Conservation (phyloP, 2,329 filamentous ascomycete genomes). For the Calcarisporium arbuscula region DNA sequence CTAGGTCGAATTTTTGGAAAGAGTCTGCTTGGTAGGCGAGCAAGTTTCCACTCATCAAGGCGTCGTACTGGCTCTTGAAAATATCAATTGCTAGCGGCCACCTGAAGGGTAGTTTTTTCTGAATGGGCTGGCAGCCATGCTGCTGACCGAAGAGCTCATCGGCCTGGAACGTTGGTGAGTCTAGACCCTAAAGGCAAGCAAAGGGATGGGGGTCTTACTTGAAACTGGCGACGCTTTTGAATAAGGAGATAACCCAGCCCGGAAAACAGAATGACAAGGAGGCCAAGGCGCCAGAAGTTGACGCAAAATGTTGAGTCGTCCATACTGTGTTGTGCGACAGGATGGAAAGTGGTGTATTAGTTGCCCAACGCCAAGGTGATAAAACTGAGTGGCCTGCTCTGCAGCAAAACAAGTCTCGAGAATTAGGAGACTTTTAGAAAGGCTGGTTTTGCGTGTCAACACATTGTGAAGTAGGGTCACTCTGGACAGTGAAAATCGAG, state of each 20-base stretch:
- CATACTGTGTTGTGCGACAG: too few relatives aligned
- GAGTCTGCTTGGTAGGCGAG: constrained; percentile 1
- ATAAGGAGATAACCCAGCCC: neutral
- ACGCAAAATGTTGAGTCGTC: neutral
- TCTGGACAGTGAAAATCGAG: too few relatives aligned
- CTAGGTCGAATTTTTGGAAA: neutral
- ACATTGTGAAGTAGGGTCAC: too few relatives aligned
- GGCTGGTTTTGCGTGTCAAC: too few relatives aligned
- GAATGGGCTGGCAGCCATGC: constrained; percentile 1
- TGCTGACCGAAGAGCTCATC: neutral
- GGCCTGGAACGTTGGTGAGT: neutral
- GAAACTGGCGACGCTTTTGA: neutral
- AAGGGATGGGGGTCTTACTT: neutral
- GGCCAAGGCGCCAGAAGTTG: neutral
- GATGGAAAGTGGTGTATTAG: too few relatives aligned
- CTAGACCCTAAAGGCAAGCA: neutral
- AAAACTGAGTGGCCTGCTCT: too few relatives aligned
- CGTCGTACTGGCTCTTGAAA: neutral
- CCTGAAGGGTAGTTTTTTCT: neutral
- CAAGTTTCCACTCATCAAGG: neutral
- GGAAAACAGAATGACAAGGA: neutral
- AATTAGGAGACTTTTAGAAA: too few relatives aligned
- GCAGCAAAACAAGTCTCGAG: too few relatives aligned
- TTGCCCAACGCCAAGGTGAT: too few relatives aligned
- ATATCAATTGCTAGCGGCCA: constrained; percentile 3